phyloP scores from a whole-genome alignment of 2,329 filamentous ascomycete species.

The Sarocladiaceae sp. region DNA sequence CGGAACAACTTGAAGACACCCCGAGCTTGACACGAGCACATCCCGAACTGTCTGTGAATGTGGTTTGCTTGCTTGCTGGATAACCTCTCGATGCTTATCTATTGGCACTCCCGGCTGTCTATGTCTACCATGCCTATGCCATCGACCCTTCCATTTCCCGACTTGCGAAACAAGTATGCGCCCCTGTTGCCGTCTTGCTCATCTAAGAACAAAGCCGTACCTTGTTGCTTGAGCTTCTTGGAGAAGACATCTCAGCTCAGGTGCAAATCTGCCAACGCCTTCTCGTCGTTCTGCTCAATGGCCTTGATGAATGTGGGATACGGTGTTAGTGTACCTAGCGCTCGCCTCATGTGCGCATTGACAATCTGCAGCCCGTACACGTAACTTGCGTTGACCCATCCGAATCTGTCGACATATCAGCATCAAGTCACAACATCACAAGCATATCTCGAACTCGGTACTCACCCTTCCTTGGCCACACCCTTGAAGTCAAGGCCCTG shows the following conservation, averaged over 20 bases:
- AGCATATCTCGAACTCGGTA: not conserved
- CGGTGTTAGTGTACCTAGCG: constrained; percentile 80
- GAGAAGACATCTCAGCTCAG: not conserved
- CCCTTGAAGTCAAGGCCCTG: constrained; percentile 95
- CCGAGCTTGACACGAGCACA: not conserved
- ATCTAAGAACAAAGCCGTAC: not conserved
- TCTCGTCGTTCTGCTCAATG: constrained; percentile 49
- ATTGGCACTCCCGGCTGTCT: no score
- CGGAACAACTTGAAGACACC: not conserved
- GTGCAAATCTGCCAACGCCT: constrained; percentile 42
- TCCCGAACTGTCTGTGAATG: not conserved
- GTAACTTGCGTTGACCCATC: constrained; percentile 98
- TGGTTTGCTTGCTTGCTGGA: no score
- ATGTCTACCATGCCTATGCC: not conserved
- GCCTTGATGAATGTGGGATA: constrained; percentile 80
- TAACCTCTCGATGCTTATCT: no score
- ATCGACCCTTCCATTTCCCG: not conserved
- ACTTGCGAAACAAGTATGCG: no score
- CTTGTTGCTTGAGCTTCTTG: not conserved
- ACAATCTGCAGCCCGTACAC: constrained; percentile 88
- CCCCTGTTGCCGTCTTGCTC: not conserved
- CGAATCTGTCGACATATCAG: constrained; percentile 63
- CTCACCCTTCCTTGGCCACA: constrained; percentile 91
- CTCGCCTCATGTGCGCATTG: constrained; percentile 83
- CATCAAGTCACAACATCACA: not conserved